Evolutionary conservation across 768 basidiomycete genomes (phyloP).

Genomic region (Macrolepiota dolichaula): DNA sequence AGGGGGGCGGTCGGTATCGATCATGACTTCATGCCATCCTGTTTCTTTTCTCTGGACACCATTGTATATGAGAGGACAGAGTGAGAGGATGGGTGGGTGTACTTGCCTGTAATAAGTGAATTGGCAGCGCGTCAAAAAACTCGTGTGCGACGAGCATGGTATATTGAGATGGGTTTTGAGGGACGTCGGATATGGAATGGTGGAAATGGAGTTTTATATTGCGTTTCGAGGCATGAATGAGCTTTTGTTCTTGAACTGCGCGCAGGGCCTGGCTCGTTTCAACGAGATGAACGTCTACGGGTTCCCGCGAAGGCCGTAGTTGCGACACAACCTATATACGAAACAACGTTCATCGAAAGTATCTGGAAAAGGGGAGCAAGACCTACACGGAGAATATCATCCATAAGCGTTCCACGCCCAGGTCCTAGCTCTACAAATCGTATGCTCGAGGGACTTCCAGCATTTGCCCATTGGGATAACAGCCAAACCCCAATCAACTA

Average conservation of each 20-base stretch:
- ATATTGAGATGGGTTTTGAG: slow-evolving; percentile 46
- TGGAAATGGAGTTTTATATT: slow-evolving; percentile 63
- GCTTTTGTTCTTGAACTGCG: slow-evolving; percentile 52
- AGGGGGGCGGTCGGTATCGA: slow-evolving; percentile 41
- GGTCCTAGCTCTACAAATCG: slow-evolving; percentile 92
- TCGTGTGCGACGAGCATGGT: slow-evolving; percentile 94
- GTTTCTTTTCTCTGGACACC: slow-evolving; percentile 60
- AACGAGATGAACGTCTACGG: slow-evolving; percentile 66
- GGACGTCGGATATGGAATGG: slow-evolving; percentile 66
- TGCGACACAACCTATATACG: slow-evolving; percentile 46
- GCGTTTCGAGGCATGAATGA: slow-evolving; percentile 29
- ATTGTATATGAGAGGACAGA: neutral
- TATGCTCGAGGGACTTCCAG: slow-evolving; percentile 45
- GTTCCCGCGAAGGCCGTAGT: slow-evolving; percentile 32
- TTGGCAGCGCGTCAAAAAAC: slow-evolving; percentile 95
- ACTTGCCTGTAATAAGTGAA: slow-evolving; percentile 82
- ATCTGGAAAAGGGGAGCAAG: neutral
- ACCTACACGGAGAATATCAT: slow-evolving; percentile 81
- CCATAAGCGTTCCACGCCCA: slow-evolving; percentile 89
- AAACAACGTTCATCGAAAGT: neutral
- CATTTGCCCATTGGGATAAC: slow-evolving; percentile 66
- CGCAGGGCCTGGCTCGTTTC: slow-evolving; percentile 77
- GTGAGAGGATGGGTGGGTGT: neutral
- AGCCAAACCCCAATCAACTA: slow-evolving; percentile 91
- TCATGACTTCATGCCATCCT: slow-evolving; percentile 86